Evolutionary conservation across 2,329 filamentous ascomycete genomes (phyloP).

Genomic region (Orbilia blumenaviensis): DNA sequence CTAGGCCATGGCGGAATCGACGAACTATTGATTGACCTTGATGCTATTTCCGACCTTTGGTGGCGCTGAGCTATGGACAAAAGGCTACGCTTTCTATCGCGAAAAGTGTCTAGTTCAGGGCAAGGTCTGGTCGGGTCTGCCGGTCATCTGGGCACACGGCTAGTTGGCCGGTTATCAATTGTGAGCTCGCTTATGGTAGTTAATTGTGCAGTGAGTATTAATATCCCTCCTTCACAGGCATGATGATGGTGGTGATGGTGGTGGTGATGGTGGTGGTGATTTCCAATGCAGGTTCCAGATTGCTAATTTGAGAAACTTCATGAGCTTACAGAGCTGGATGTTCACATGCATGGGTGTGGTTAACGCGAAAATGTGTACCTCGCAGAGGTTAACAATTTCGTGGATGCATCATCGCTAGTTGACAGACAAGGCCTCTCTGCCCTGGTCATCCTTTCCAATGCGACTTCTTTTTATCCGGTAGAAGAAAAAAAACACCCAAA

Average conservation of each 20-base stretch:
- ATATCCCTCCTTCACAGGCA: too few relatives aligned
- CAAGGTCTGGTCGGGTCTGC: background rate
- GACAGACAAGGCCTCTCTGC: background rate
- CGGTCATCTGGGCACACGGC: background rate
- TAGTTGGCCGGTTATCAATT: too few relatives aligned
- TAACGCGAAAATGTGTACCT: too few relatives aligned
- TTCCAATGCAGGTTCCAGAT: background rate
- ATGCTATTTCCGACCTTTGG: constrained; percentile 7
- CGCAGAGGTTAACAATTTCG: too few relatives aligned
- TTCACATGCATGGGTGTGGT: too few relatives aligned
- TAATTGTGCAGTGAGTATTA: too few relatives aligned
- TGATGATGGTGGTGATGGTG: background rate
- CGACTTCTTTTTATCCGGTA: constrained; percentile 1
- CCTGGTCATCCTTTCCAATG: too few relatives aligned
- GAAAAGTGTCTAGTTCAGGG: background rate
- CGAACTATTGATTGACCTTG: background rate
- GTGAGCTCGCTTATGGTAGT: too few relatives aligned
- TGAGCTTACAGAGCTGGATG: background rate
- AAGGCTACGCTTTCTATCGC: background rate
- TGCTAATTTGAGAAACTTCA: background rate
- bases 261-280: background rate
- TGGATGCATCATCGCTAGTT: constrained; percentile 13
- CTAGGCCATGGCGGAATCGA: too few relatives aligned
- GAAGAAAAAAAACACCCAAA: too few relatives aligned
- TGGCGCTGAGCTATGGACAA: background rate